phyloP scores from a whole-genome alignment of 345 rosid species.

The Atalantia buxifolia region DNA sequence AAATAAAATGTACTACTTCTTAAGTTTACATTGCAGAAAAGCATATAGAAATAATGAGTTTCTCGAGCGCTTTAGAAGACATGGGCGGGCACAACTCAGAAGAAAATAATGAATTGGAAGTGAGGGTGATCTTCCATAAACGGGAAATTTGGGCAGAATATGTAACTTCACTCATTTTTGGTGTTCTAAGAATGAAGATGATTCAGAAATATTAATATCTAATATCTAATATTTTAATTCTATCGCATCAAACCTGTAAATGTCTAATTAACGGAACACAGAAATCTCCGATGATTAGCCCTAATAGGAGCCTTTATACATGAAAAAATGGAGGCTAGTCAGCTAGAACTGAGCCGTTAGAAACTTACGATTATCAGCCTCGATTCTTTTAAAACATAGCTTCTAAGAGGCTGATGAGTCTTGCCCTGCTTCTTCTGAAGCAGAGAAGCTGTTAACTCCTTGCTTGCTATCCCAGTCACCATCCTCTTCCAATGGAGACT shows the following conservation, averaged over 20 bases:
- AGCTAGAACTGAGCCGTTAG: slow-evolving; percentile 18
- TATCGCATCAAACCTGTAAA: slow-evolving; percentile 17
- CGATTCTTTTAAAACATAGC: background rate
- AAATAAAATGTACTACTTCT: no score
- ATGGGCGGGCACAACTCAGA: background rate
- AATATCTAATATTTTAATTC: slow-evolving; percentile 12
- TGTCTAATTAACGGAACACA: slow-evolving; percentile 12
- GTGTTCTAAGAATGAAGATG: slow-evolving; percentile 7
- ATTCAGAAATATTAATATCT: slow-evolving; percentile 4
- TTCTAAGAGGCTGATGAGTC: slow-evolving; percentile 46
- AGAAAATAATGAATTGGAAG: background rate
- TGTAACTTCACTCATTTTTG: background rate
- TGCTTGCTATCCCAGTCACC: slow-evolving; percentile 48
- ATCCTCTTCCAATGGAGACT: slow-evolving; percentile 21
- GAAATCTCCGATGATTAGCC: slow-evolving; percentile 25
- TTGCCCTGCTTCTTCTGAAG: slow-evolving; percentile 46
- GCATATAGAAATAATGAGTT: background rate
- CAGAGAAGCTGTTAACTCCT: slow-evolving; percentile 32
- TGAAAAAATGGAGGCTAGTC: slow-evolving; percentile 22
- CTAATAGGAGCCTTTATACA: slow-evolving; percentile 32
- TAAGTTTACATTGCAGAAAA: background rate
- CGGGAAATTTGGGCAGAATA: background rate
- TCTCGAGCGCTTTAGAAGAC: background rate
- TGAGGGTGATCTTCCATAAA: slow-evolving; percentile 1
- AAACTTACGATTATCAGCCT: slow-evolving; percentile 15